Conservation (phyloP, 805 yeast species). For the Wickerhamomyces alni region DNA sequence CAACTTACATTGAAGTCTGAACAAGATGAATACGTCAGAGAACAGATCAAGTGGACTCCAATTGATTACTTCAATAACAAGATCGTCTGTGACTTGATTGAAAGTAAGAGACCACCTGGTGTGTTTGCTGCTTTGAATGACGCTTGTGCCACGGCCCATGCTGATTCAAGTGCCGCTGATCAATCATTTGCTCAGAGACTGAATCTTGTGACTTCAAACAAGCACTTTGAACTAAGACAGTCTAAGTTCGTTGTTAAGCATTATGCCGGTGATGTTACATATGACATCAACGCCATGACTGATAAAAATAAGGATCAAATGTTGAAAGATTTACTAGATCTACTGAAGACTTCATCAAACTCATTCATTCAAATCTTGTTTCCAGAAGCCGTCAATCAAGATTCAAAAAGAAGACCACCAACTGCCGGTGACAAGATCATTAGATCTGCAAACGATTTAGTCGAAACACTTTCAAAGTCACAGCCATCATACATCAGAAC, state of each 20-base stretch:
- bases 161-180: constrained; percentile 94
- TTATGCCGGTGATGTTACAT: constrained; percentile 97
- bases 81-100: constrained; percentile 94
- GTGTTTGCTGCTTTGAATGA: constrained; percentile 94
- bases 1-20: constrained; percentile 96
- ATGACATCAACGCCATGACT: constrained; percentile 84
- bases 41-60: constrained; percentile 95
- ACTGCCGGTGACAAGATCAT: constrained; percentile 96
- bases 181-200: constrained; percentile 91
- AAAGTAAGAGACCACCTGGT: constrained; percentile 92
- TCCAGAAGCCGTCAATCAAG: constrained; percentile 61
- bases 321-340: constrained; percentile 79
- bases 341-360: constrained; percentile 68
- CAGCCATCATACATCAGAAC: constrained; percentile 96
- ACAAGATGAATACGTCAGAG: constrained; percentile 94
- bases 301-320: constrained; percentile 95
- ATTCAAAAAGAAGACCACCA: constrained; percentile 79
- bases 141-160: constrained; percentile 97
- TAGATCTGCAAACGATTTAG: constrained; percentile 82
- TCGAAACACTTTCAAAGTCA: constrained; percentile 83
- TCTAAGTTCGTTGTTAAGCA: constrained; percentile 87
- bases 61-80: constrained; percentile 94
- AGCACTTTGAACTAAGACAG: constrained; percentile 85
- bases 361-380: constrained; percentile 52
- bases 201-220: constrained; percentile 73